Percentiles rank a stretch among this genome's conserved stretches.
These are phyloP conservation scores for Ambrosiella cleistominuta DNA, from an alignment of 2,329 filamentous ascomycete species.

Conservation along the genomic window DNA sequence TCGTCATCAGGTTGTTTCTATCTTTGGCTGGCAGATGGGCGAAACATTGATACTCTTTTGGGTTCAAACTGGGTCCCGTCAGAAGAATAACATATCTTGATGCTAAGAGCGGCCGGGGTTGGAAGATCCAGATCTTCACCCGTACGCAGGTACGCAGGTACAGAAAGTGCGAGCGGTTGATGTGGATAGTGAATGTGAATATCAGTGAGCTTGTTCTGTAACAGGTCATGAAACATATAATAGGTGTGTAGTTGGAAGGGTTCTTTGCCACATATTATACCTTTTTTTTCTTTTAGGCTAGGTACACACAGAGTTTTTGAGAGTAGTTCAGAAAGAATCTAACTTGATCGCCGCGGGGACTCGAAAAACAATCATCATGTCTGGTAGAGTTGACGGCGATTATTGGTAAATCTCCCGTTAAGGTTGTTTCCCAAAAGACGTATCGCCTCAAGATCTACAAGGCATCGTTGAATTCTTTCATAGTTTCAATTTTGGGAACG, in stretches of 20 bases:
- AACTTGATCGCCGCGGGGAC: too few relatives aligned
- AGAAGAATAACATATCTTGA: too few relatives aligned
- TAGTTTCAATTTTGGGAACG: too few relatives aligned
- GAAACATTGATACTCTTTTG: neutral
- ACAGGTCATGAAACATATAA: neutral
- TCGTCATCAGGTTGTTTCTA: constrained; percentile 5
- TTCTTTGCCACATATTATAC: neutral
- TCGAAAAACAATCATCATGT: neutral
- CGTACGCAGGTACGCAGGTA: neutral
- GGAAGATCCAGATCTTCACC: too few relatives aligned
- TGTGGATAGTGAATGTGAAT: neutral
- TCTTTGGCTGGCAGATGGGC: neutral
- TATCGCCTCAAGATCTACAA: neutral
- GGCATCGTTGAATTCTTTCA: too few relatives aligned
- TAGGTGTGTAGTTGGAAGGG: neutral
- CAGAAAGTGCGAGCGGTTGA: neutral
- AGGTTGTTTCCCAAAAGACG: neutral
- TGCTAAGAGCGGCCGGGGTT: too few relatives aligned
- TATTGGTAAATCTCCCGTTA: neutral
- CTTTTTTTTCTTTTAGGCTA: neutral
- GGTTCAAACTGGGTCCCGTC: neutral
- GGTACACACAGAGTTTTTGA: too few relatives aligned
- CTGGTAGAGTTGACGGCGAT: neutral
- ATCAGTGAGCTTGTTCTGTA: neutral
- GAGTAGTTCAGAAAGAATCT: too few relatives aligned